These are phyloP conservation scores for Straminergon stramineum DNA, from an alignment of 225 moss, liverwort and hornwort genomes.

Conservation along the genomic window DNA sequence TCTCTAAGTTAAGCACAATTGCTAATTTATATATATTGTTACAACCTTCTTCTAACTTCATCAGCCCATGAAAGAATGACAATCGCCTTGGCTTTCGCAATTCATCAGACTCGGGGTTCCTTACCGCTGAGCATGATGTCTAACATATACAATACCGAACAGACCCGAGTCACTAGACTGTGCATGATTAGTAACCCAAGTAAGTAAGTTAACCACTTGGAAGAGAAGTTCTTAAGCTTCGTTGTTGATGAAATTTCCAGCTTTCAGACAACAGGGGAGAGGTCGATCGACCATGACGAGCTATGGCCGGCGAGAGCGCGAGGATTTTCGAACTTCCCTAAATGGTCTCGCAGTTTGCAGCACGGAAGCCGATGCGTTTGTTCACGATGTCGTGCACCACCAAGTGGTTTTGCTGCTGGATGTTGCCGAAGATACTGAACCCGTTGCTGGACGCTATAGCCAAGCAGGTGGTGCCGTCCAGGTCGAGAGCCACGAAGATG, in stretches of 20 bases:
- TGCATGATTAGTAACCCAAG: background rate
- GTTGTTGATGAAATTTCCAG: background rate
- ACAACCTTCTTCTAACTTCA: background rate
- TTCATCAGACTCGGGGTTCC: background rate
- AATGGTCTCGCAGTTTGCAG: slow-evolving; percentile 19
- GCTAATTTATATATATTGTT: background rate
- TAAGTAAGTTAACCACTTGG: background rate
- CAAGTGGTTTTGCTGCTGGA: slow-evolving; percentile 59
- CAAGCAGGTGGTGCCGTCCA: slow-evolving; percentile 47
- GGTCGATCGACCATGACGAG: background rate
- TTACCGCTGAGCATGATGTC: background rate
- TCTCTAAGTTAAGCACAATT: background rate
- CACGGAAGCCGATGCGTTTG: slow-evolving; percentile 48
- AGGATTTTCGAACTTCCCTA: background rate
- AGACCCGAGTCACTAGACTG: background rate
- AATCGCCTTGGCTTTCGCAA: background rate
- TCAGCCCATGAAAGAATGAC: background rate
- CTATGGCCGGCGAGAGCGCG: background rate
- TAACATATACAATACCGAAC: background rate
- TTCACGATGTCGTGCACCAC: slow-evolving; percentile 42
- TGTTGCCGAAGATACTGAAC: slow-evolving; percentile 70
- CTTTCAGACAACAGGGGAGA: background rate
- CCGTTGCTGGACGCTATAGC: slow-evolving; percentile 43
- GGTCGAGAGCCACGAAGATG: slow-evolving; percentile 47
- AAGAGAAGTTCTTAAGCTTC: background rate